A percentile compares a stretch with the other conserved stretches of the same genome.
phyloP scores from a whole-genome alignment of 192 early-diverging fungal species.

The Chytriomyces sp. region DNA sequence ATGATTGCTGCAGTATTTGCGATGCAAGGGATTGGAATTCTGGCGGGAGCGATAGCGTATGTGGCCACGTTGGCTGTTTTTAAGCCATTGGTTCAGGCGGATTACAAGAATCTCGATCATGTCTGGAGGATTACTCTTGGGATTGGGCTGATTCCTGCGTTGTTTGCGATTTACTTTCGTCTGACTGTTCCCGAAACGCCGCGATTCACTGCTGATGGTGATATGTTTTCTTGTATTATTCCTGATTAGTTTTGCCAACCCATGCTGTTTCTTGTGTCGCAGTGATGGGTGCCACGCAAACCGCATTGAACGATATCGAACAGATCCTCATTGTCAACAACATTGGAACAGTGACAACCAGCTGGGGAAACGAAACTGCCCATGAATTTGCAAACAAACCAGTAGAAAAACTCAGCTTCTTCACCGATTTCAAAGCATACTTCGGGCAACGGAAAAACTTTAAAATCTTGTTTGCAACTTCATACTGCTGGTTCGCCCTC shows the following conservation, averaged over 20 bases:
- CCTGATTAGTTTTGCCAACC: too few species aligned
- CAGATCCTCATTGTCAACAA: slow-evolving; percentile 16
- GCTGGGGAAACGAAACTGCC: not conserved
- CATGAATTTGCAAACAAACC: slow-evolving; percentile 12
- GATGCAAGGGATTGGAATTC: slow-evolving; percentile 87
- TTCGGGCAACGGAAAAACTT: slow-evolving; percentile 81
- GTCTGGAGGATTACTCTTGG: slow-evolving; percentile 85
- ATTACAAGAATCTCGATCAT: slow-evolving; percentile 65
- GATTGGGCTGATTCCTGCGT: slow-evolving; percentile 76
- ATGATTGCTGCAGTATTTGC: slow-evolving; percentile 84
- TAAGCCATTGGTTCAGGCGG: slow-evolving; percentile 62
- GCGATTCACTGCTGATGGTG: slow-evolving; percentile 71
- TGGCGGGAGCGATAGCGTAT: slow-evolving; percentile 71
- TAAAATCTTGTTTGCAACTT: slow-evolving; percentile 63
- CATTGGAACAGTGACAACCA: not conserved
- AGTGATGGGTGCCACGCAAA: slow-evolving; percentile 61
- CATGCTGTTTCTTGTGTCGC: too few species aligned
- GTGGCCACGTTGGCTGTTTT: slow-evolving; percentile 70
- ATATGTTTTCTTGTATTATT: too few species aligned
- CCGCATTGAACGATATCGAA: slow-evolving; percentile 36
- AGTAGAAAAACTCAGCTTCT: slow-evolving; percentile 7
- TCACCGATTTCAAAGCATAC: slow-evolving; percentile 62
- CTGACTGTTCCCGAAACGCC: too few species aligned
- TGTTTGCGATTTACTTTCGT: slow-evolving; percentile 70
- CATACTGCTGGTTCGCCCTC: slow-evolving; percentile 40